phyloP scores from a whole-genome alignment of 73 alveolate species.

The Symbiodinium pilosum region DNA sequence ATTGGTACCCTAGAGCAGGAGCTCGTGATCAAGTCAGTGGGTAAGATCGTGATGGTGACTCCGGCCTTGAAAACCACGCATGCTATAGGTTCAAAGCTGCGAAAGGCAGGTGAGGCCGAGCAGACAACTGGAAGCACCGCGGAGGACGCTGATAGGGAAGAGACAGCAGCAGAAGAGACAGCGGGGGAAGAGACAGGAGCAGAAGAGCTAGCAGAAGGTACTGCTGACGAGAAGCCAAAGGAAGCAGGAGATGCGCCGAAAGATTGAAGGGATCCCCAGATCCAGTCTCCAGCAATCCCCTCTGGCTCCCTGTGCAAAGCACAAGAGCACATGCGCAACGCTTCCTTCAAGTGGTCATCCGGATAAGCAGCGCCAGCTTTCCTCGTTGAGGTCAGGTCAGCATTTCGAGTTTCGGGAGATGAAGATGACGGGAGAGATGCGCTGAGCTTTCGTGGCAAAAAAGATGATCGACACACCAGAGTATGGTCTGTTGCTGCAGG shows the following conservation, averaged over 20 bases:
- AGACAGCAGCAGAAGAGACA: background rate
- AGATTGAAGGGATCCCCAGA: background rate
- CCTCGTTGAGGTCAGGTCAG: no score
- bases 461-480: no score
- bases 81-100: constrained; percentile 14
- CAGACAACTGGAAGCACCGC: no score
- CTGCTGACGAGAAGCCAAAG: background rate
- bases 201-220: background rate
- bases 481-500: no score
- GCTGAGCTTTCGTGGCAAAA: no score
- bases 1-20: background rate
- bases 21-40: background rate
- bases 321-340: no score
- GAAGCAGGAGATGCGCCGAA: background rate
- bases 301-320: no score
- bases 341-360: no score
- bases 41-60: constrained; percentile 3
- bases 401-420: no score
- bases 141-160: background rate
- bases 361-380: no score
- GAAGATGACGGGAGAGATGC: no score
- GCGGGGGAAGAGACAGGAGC: background rate
- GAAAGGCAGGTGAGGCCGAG: constrained; percentile 27
- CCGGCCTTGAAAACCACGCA: constrained; percentile 15
- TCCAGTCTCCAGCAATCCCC: no score